Base-by-base conservation (phyloP, 345 rosid species). In the Eucalyptus pumila region DNA sequence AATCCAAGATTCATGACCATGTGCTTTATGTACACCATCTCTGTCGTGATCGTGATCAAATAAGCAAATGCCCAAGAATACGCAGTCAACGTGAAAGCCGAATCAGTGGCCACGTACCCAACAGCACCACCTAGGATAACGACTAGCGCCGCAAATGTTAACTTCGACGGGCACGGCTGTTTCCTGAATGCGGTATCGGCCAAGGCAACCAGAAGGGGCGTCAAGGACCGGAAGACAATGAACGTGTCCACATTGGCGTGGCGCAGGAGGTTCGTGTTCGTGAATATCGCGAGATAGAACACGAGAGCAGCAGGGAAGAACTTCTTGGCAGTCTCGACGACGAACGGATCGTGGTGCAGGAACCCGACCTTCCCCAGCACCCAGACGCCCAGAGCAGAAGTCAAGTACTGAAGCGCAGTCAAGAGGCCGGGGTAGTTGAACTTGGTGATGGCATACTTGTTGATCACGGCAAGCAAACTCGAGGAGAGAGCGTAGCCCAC, bases 21-120 rank as follows among this genome's bases (percentile, higher is more conserved):
- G 91, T 98, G 99, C 90, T 98, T 98, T 89, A 98, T 97, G 85
- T 97, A 98, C 89, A 98, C 99, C 99, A 98, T 98, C 92, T 98
- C 99, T 11, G 98, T 94, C 5, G 98, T 96, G 81, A 98, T 98
- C 6, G 98, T 97, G 50, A 96, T 95, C 88, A 98, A 89, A 92
- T 98, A 98, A 19, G 99, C 98, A 15, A 98, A 87, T 2, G 99
- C 99, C 99, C 99, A 98, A 0, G 98, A 94, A 91, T 98, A 98
- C 0, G 99, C 99, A 10, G 99, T 96, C 87, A 98, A 90, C 81
- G 95, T 94, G 88, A 97, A 97, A 56, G 92, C 98, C 4, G 98
- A 97, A 91, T 97, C 99, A 60, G 95, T 97, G 17, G 97, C 98
- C 14, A 96, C 99, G 89, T 97, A 97, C 88, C 99, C 99, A 91